Evolutionary conservation across 2,329 filamentous ascomycete genomes (phyloP), one percentile per base, ranked within the genome.

Genomic region (Colletotrichum cuscutae): DNA sequence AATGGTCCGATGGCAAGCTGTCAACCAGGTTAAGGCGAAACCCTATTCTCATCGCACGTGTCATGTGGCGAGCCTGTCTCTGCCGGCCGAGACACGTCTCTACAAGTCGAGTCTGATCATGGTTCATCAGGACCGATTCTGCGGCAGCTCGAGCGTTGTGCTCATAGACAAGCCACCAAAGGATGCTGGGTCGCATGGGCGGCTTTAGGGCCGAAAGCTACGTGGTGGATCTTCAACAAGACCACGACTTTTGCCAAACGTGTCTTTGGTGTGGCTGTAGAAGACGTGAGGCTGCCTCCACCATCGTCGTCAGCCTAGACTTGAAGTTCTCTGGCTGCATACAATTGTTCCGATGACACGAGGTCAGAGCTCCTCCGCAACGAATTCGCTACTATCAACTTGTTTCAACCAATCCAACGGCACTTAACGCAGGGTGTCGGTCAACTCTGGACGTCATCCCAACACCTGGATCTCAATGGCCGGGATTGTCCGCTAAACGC

Each of bases 401-500:
- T 57, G 59, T 65, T 73, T 65, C 56, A 74, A 60, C 71, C 66
- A 73, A 72, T 71, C 68, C 72, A 15, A 70, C 57, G 54, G 69
- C 67, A 65, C 74, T 53, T 65, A 49, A 74, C 42, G 68, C 61
- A 75, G 74, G 69, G 75, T 69, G 68, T 63, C 71, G 72, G 76
- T 76, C 76, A 76, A 64, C 71, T 75, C 74, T 75, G 74, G 76
- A 76, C 73, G 75, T 73, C 76, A 73, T 72, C 70, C 71, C 42
- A 52, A 74, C 76, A 72, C 75, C 73, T 76, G 77, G 77, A 78
- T 80, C 74, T 77, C 80, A 77, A 78, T 77, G 78, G 79, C 78
- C 80, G 79, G 73, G 74, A 76, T 76, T 77, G 76, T 75, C 77
- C 77, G 78, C 76, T 71, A 76, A 77, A 81, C 75, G 77, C 77